Percentiles rank a stretch among this genome's conserved stretches.
phyloP scores from a whole-genome alignment of 2,329 filamentous ascomycete genomes.

The Cercospora sojina region DNA sequence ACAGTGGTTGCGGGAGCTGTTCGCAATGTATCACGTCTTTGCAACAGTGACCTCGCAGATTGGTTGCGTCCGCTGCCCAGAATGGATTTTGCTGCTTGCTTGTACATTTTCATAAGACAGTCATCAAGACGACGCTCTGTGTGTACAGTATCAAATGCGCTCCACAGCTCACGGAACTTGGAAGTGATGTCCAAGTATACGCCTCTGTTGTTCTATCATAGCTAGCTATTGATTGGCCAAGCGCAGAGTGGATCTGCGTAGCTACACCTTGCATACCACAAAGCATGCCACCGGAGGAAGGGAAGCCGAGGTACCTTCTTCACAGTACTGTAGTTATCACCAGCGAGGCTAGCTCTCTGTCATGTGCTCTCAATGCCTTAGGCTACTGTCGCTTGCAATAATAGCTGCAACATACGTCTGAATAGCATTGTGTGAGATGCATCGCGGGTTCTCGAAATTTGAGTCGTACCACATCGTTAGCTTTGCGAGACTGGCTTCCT shows the following conservation, averaged over 20 bases:
- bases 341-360: neutral
- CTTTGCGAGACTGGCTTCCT: neutral
- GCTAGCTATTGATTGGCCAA: neutral
- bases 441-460: neutral
- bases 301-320: constrained; percentile 1
- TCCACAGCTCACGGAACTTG: neutral
- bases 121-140: neutral
- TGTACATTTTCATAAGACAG: neutral
- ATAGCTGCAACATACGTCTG: neutral
- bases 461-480: neutral
- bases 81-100: neutral
- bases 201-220: neutral
- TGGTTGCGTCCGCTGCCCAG: neutral
- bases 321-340: neutral
- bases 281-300: constrained; percentile 8
- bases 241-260: neutral
- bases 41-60: neutral
- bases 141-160: neutral
- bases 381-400: neutral
- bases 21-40: neutral
- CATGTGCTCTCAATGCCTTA: neutral
- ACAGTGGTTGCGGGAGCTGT: neutral
- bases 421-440: neutral
- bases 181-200: neutral
- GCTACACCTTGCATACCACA: neutral